Evolutionary conservation across 2,329 filamentous ascomycete species (phyloP).

Genomic region (Knufia fluminis): DNA sequence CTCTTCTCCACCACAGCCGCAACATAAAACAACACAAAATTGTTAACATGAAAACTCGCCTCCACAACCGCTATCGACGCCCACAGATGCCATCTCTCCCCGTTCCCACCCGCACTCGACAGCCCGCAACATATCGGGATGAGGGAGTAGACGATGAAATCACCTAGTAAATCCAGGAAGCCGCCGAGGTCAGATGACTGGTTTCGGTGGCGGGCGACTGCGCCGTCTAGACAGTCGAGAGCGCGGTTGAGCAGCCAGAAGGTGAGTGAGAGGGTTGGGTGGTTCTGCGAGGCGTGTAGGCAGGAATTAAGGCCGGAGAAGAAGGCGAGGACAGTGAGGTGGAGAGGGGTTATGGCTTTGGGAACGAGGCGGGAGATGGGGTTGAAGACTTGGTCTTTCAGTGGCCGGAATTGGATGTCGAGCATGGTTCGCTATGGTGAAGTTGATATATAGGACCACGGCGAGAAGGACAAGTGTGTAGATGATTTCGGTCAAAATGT

Average conservation of each 20-base stretch:
- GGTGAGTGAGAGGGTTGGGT: neutral
- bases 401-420: slow-evolving; percentile 20
- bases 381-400: slow-evolving; percentile 22
- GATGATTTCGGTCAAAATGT: no score
- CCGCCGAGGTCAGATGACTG: slow-evolving; percentile 22
- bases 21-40: slow-evolving; percentile 26
- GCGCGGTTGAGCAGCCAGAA: slow-evolving; percentile 23
- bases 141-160: slow-evolving; percentile 25
- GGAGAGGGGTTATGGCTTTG: neutral
- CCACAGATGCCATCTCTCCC: slow-evolving; percentile 11
- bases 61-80: slow-evolving; percentile 21
- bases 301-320: neutral
- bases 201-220: slow-evolving; percentile 20
- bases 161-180: slow-evolving; percentile 24
- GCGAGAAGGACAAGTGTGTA: no score
- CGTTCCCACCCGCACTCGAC: slow-evolving; percentile 12
- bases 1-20: slow-evolving; percentile 23
- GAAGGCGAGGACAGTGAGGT: neutral
- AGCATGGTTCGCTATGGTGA: no score
- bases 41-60: slow-evolving; percentile 25
- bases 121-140: slow-evolving; percentile 18
- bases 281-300: neutral
- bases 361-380: slow-evolving; percentile 19
- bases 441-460: no score
- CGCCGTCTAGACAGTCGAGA: slow-evolving; percentile 24